phyloP scores from a whole-genome alignment of 192 early-diverging fungal genomes.

The Podila epicladia region DNA sequence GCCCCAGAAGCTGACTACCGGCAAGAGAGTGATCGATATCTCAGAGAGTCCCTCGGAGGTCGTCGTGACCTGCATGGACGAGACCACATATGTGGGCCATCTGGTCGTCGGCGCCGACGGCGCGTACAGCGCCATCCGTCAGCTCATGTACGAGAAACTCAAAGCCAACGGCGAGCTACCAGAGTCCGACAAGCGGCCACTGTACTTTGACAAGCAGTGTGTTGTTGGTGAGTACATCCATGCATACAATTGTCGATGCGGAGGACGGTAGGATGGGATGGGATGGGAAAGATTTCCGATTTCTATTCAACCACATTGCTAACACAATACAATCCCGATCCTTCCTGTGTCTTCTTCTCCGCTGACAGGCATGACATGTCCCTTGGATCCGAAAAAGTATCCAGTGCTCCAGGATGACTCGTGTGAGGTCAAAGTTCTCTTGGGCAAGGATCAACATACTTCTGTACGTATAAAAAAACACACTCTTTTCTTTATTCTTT shows the following conservation, averaged over 20 bases:
- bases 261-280: background rate
- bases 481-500: background rate
- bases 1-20: constrained; percentile 27
- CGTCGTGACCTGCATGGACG: constrained; percentile 40
- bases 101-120: constrained; percentile 44
- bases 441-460: constrained; percentile 49
- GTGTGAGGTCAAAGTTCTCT: constrained; percentile 46
- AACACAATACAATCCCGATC: background rate
- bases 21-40: constrained; percentile 45
- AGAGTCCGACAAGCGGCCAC: constrained; percentile 33
- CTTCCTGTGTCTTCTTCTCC: background rate
- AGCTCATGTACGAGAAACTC: constrained; percentile 42
- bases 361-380: constrained; percentile 35
- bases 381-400: constrained; percentile 43
- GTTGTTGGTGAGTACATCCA: constrained; percentile 32
- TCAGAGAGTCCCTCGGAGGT: constrained; percentile 27
- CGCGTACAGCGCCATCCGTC: constrained; percentile 41
- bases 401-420: constrained; percentile 35
- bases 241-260: background rate
- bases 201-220: constrained; percentile 44
- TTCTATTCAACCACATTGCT: background rate
- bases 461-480: constrained; percentile 41
- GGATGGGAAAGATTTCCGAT: background rate
- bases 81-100: constrained; percentile 37
- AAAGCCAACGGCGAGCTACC: constrained; percentile 14